phyloP scores from a whole-genome alignment of 345 rosid genomes.

The Sisymbrium altissimum region DNA sequence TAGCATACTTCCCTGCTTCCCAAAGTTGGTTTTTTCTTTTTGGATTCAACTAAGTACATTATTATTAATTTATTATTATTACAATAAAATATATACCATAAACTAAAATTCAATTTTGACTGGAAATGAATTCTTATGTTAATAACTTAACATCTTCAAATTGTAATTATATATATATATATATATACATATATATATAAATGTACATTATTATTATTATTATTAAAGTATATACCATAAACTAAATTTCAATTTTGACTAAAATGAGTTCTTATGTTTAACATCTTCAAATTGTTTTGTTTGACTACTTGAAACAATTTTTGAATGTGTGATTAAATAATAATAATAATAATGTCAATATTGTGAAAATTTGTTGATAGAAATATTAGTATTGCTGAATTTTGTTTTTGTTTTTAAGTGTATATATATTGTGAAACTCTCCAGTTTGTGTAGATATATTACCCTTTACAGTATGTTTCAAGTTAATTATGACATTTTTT shows the following conservation, averaged over 20 bases:
- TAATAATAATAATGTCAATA: background rate
- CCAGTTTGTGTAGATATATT: background rate
- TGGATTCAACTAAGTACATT: conserved; percentile 19
- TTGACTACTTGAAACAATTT: background rate
- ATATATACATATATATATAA: no score
- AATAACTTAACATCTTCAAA: background rate
- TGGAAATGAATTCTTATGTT: background rate
- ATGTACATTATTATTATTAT: no score
- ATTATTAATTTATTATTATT: background rate
- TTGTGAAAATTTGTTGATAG: background rate
- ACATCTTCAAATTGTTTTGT: no score
- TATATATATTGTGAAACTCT: background rate
- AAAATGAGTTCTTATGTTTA: no score
- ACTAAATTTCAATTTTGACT: no score
- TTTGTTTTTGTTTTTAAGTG: background rate
- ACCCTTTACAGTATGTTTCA: background rate
- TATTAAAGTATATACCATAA: no score
- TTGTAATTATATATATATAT: no score
- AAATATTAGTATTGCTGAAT: background rate
- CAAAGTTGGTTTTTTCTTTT: conserved; percentile 39
- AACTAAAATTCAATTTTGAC: background rate
- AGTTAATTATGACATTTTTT: background rate
- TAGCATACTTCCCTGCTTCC: conserved; percentile 31
- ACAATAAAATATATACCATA: background rate
- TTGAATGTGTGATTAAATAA: background rate